Percentiles rank a stretch among this genome's conserved stretches.
phyloP scores from a whole-genome alignment of 2,329 filamentous ascomycete genomes.

The Arthroderma uncinatum region DNA sequence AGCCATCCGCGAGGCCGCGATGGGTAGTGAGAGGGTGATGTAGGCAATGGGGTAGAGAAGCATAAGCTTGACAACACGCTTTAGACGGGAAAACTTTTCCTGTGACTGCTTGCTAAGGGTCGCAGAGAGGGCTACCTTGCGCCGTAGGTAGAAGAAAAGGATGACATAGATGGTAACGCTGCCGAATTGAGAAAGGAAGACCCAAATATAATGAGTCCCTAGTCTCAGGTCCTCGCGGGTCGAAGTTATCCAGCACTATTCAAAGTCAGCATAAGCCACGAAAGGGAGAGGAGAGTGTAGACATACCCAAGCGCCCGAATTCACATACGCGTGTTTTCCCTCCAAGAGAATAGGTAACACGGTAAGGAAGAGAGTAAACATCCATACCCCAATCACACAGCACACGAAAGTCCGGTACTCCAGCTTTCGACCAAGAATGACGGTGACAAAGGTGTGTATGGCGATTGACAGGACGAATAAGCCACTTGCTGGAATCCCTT shows the following conservation, averaged over 20 bases:
- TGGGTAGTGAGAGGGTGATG: slow-evolving; percentile 51
- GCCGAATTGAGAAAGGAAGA: slow-evolving; percentile 43
- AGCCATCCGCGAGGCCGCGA: slow-evolving; percentile 40
- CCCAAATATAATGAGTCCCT: slow-evolving; percentile 44
- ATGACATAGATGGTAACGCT: slow-evolving; percentile 39
- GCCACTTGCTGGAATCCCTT: slow-evolving; percentile 41
- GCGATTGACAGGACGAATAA: slow-evolving; percentile 45
- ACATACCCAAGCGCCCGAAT: slow-evolving; percentile 42
- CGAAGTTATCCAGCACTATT: slow-evolving; percentile 40
- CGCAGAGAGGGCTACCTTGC: slow-evolving; percentile 30
- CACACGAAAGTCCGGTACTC: slow-evolving; percentile 35
- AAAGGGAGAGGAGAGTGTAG: neutral
- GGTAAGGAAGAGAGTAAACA: slow-evolving; percentile 35
- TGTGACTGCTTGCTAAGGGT: slow-evolving; percentile 20
- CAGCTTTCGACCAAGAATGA: slow-evolving; percentile 38
- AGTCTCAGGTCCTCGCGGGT: slow-evolving; percentile 35
- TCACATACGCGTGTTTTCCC: slow-evolving; percentile 34
- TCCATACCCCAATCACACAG: slow-evolving; percentile 37
- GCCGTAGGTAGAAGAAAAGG: slow-evolving; percentile 39
- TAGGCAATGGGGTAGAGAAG: slow-evolving; percentile 43
- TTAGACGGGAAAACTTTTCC: slow-evolving; percentile 13
- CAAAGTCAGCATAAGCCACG: neutral
- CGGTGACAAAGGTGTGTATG: slow-evolving; percentile 41
- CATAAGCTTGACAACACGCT: slow-evolving; percentile 36
- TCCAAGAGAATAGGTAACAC: slow-evolving; percentile 36